Conservation (phyloP, 73 alveolate species). For the Tetrahymena thermophila region DNA sequence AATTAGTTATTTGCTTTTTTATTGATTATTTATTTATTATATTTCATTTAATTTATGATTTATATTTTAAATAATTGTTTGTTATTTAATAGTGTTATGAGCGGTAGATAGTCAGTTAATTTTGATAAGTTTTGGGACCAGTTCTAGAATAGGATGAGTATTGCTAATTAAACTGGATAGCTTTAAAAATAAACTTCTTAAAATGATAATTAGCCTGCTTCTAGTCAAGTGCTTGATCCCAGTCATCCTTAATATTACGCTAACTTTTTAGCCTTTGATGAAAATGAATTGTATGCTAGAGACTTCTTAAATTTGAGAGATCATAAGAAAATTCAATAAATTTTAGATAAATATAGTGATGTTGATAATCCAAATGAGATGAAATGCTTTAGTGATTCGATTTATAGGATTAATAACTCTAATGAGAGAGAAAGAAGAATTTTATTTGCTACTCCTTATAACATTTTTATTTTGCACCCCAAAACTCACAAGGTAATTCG, state of each 20-base stretch:
- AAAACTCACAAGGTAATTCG: not conserved
- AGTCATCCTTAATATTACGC: not conserved
- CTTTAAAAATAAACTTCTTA: not conserved
- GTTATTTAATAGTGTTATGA: not conserved
- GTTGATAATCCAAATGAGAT: not conserved
- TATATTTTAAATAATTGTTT: too few species aligned
- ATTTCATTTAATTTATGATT: too few species aligned
- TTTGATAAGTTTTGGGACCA: not conserved
- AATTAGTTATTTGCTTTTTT: too few species aligned
- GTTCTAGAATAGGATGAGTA: not conserved
- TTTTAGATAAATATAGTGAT: not conserved
- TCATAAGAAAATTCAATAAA: not conserved
- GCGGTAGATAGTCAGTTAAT: not conserved
- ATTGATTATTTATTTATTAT: too few species aligned
- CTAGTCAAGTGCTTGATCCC: not conserved
- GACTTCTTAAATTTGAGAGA: not conserved
- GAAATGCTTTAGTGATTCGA: not conserved
- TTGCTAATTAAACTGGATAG: not conserved
- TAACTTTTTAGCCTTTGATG: not conserved
- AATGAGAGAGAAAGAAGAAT: not conserved
- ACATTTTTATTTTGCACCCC: not conserved
- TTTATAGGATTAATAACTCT: not conserved
- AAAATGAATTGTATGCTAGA: not conserved
- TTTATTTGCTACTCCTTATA: not conserved
- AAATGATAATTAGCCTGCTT: not conserved